Conservation (phyloP, 768 basidiomycete species). For the Russula sp. region DNA sequence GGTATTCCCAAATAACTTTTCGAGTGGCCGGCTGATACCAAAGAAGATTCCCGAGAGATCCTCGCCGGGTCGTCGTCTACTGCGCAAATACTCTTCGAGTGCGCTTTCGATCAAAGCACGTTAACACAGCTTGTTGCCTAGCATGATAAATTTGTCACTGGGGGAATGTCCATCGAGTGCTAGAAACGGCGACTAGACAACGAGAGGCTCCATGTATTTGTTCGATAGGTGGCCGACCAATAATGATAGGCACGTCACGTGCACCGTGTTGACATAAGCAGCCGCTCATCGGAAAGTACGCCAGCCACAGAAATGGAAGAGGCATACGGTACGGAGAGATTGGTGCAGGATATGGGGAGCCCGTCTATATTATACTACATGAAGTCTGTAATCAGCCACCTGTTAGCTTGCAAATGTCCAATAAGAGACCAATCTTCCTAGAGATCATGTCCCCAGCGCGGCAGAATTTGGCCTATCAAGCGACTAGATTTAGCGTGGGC, state of each 20-base stretch:
- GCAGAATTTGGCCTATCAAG: too few species aligned
- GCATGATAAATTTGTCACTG: background rate
- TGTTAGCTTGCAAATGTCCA: background rate
- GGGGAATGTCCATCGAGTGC: too few species aligned
- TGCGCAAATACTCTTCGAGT: background rate
- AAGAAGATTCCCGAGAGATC: background rate
- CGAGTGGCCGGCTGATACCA: too few species aligned
- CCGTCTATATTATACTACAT: too few species aligned
- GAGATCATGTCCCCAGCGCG: too few species aligned
- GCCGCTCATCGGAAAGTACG: too few species aligned
- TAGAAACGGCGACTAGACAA: background rate
- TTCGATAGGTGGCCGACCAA: too few species aligned
- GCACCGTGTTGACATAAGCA: background rate
- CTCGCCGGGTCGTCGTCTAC: background rate
- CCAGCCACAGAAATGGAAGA: too few species aligned
- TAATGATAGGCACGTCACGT: too few species aligned
- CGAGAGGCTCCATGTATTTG: background rate
- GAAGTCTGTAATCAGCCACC: too few species aligned
- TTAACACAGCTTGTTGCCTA: background rate
- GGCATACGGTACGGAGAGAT: too few species aligned
- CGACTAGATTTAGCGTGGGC: background rate
- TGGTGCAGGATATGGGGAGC: background rate
- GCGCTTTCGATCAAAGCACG: too few species aligned
- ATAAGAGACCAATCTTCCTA: background rate
- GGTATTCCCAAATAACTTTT: background rate